phyloP scores from a whole-genome alignment of 176 grass and related monocot genomes.

The Poa pratensis region DNA sequence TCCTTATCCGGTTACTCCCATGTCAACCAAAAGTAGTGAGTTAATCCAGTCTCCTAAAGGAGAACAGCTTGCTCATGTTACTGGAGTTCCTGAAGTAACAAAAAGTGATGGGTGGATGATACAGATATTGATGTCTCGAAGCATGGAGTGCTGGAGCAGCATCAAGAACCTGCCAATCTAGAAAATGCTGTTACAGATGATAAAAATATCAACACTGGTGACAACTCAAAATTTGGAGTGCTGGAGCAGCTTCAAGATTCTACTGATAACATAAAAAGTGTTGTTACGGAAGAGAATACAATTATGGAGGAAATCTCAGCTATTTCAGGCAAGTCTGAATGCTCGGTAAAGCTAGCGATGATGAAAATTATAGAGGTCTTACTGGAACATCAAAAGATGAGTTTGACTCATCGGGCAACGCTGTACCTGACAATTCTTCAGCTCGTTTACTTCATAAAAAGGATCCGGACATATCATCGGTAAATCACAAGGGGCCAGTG shows the following conservation, averaged over 20 bases:
- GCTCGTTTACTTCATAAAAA: constrained; percentile 27
- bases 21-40: constrained; percentile 37
- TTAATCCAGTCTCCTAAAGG: constrained; percentile 46
- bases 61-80: constrained; percentile 43
- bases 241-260: constrained; percentile 46
- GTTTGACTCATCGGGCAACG: constrained; percentile 14
- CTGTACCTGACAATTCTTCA: constrained; percentile 24
- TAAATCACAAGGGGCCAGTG: constrained; percentile 36
- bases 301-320: constrained; percentile 22
- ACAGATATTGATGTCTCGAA: constrained; percentile 38
- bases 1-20: constrained; percentile 26
- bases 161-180: constrained; percentile 32
- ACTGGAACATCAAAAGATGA: constrained; percentile 43
- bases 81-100: constrained; percentile 47
- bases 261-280: constrained; percentile 30
- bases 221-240: constrained; percentile 32
- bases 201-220: constrained; percentile 37
- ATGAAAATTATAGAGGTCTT: constrained; percentile 31
- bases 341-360: constrained; percentile 25
- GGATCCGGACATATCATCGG: constrained; percentile 28
- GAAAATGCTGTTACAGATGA: constrained; percentile 34
- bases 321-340: constrained; percentile 31
- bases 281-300: constrained; percentile 33
- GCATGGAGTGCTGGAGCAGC: constrained; percentile 8
- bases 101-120: constrained; percentile 38